Percentiles rank a stretch among this genome's conserved stretches.
phyloP scores from a whole-genome alignment of 805 yeast species.

The Jamesozyma rosinii region DNA sequence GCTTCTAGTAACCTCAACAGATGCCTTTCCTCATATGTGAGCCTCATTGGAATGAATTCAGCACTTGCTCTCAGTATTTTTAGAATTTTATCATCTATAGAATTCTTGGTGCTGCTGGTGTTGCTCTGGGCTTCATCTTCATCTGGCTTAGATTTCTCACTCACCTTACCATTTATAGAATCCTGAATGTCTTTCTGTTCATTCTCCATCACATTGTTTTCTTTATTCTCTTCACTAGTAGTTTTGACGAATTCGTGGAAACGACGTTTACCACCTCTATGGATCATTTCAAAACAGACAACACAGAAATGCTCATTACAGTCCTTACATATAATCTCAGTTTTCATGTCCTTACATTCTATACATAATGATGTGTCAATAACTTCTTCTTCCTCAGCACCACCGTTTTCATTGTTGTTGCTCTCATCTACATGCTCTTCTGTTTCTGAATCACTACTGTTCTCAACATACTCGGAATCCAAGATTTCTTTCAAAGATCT shows the following conservation, averaged over 20 bases:
- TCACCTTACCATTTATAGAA: slow-evolving; percentile 8
- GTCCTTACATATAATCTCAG: slow-evolving; percentile 48
- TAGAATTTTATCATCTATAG: slow-evolving; percentile 28
- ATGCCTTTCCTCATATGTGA: slow-evolving; percentile 61
- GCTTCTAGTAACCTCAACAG: slow-evolving; percentile 60
- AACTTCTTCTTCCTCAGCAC: slow-evolving; percentile 10
- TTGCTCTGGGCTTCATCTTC: slow-evolving; percentile 18
- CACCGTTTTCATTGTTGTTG: slow-evolving; percentile 12
- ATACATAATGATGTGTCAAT: slow-evolving; percentile 42
- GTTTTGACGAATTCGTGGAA: slow-evolving; percentile 33
- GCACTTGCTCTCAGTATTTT: slow-evolving; percentile 37
- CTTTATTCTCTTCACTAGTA: slow-evolving; percentile 10
- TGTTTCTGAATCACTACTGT: slow-evolving; percentile 26
- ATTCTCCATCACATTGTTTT: slow-evolving; percentile 18
- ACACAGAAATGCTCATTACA: slow-evolving; percentile 64
- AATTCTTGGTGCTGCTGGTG: slow-evolving; percentile 6
- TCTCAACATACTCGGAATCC: slow-evolving; percentile 32
- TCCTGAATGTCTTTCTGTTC: slow-evolving; percentile 12
- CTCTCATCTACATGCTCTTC: slow-evolving; percentile 8
- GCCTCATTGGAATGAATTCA: slow-evolving; percentile 58
- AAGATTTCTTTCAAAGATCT: slow-evolving; percentile 32
- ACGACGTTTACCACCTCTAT: slow-evolving; percentile 57
- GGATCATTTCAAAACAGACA: slow-evolving; percentile 60
- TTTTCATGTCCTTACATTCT: slow-evolving; percentile 68
- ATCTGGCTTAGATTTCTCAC: slow-evolving; percentile 10